Evolutionary conservation across 106 monocot species (phyloP), one percentile per base, ranked within the genome.

Genomic region (Vanilla planifolia): DNA sequence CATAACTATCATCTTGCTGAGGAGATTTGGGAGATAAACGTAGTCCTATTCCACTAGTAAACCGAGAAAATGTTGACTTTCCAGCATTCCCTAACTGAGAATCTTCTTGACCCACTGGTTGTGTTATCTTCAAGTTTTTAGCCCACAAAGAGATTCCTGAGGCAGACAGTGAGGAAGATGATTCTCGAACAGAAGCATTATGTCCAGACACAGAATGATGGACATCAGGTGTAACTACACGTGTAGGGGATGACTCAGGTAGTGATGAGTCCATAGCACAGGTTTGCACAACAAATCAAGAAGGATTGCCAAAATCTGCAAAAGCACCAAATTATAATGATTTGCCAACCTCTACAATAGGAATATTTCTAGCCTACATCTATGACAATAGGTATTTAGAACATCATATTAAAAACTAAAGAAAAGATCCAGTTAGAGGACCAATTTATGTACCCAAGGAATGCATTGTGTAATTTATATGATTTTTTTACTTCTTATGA

Each of bases 141-240:
- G 86, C 90, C 96, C 96, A 96, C 28, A 80, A 83, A n/a, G 89
- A 73, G 67, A 95, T 67, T 7, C 85, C 85, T 59, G 94, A 75
- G 53, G 80, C 41, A 60, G 87, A 79, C 63, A 93, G 64, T 52
- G 82, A 24, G 1, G 89, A 80, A 23, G 79, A 41, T 56, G 74
- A 71, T 16, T 77, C 74, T 47, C 44, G 69, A 33, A 33, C 10
- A 39, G 76, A n/a, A 55, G 59, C 21, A n/a, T 83, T 79, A 45
- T 79, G 62, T 52, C 48, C 40, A 46, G 79, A 51, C 46, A 71
- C 30, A 61, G 72, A 32, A 22, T 64, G 44, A 28, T 72, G 65
- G 65, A 3, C 43, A 7, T 72, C 59, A 33, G 75, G 55, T 53
- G 73, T 41, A 55, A 50, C 33, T 25, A 45, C n/a, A 26, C 52